Conservation (phyloP, 78 protist genomes). For the Anaeramoeba ignava region DNA sequence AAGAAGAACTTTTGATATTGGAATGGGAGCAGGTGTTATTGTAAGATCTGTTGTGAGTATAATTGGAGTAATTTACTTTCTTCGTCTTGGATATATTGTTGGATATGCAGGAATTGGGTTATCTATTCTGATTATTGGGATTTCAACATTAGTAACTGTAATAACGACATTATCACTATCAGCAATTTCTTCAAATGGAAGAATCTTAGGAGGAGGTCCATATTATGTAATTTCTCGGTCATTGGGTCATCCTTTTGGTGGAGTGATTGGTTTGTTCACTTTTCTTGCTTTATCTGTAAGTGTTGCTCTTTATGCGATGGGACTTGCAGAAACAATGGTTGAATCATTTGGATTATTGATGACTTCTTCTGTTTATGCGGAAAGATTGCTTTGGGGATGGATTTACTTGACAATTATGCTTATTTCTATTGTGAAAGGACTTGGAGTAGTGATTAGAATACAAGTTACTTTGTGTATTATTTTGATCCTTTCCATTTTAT, state of each 20-base stretch:
- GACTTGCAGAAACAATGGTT: not conserved
- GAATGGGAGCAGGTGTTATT: no score
- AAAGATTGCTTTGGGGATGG: not conserved
- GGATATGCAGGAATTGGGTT: slow-evolving; percentile 40
- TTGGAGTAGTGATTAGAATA: not conserved
- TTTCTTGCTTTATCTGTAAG: not conserved
- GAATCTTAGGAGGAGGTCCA: slow-evolving; percentile 56
- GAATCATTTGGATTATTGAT: not conserved
- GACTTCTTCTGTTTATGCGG: not conserved
- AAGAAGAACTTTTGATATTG: no score
- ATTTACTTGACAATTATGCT: not conserved
- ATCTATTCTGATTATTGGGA: slow-evolving; percentile 21
- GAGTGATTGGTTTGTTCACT: not conserved
- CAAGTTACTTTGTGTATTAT: not conserved
- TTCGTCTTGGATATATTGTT: slow-evolving; percentile 41
- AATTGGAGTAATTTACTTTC: slow-evolving; percentile 29
- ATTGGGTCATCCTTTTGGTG: slow-evolving; percentile 14
- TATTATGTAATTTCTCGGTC: slow-evolving; percentile 57
- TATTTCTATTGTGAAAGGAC: not conserved
- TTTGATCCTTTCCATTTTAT: not conserved
- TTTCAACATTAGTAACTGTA: not conserved
- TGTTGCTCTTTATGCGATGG: not conserved
- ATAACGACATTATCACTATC: slow-evolving; percentile 55
- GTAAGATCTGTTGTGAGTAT: slow-evolving; percentile 19
- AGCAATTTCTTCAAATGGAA: slow-evolving; percentile 78